Evolutionary conservation across 768 basidiomycete species (phyloP), one percentile per base, ranked within the genome.

Genomic region (Mycena rosella): DNA sequence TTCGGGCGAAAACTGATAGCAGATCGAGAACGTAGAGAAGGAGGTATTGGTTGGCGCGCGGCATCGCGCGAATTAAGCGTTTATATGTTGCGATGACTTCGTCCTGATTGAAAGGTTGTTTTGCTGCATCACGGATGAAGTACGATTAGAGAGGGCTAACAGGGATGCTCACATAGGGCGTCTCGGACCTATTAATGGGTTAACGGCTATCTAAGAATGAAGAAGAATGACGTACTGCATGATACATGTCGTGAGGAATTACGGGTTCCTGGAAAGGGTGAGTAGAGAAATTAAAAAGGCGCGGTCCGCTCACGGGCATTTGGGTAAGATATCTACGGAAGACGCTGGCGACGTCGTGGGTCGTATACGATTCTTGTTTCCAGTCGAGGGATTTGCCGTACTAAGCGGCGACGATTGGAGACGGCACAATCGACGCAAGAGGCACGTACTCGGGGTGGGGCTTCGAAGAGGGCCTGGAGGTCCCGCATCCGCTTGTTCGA

Each of bases 331-430:
- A 99, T 82, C 97, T 83, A 65, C 97, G 88, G 75, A 99, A 96
- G 60, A 99, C 96, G 73, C 94, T 98, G 22, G 97, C 97, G 56
- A 98, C 96, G 77, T 99, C 97, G 77, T 99, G 97, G 2, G 95
- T 88, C n/a, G 92, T 97, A 77, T 92, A 98, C 22, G 86, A 83
- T 74, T 93, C 91, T 65, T 88, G 82, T 74, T 90, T 91, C 96
- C 97, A 98, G 72, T 98, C 93, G 45, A 99, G 82, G 59, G 89
- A 87, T 80, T 98, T 98, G 66, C 97, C 97, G 73, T 95, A 99
- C 96, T 97, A 74, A 38, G n/a, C 42, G 63, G 60, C 24, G 40
- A 60, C 52, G 29, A 40, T 47, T 36, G 48, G 30, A 63, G 1
- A 30, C 64, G 2, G 44, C 15, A 64, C 22, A 24, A 34, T 54